Base-by-base conservation (phyloP, 495 filamentous ascomycete species). In the Oleoguttula mirabilis region DNA sequence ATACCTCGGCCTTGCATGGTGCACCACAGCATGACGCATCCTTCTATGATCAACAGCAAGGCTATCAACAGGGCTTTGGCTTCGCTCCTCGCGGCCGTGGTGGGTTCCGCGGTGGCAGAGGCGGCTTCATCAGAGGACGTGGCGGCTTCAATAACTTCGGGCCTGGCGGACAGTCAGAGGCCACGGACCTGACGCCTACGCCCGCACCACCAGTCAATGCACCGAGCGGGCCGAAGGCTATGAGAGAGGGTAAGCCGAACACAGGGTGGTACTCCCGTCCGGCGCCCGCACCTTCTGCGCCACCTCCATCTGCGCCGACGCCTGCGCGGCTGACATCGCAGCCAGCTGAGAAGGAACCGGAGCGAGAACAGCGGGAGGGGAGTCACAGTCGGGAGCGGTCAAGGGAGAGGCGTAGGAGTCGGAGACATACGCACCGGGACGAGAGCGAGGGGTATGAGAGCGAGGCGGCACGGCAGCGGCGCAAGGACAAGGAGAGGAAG, bases 191-290 rank as follows among this genome's bases (percentile, higher is more conserved):
- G 7, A 37, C 41, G 10, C 38, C 33, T 16, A 25, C 40, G 22
- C 43, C 45, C 5, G 48, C 52, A 17, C 48, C 52, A 10, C 52
- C 52, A 0, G 22, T 47, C 21, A 52, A 50, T 60, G 90, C 90
- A 20, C 90, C 90, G 21, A 90, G 80, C 38, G 90, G 85, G 1
- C 90, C 90, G 2, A 87, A 90, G 61, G 90, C 92, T 14, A 86
- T 96, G 78, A 68, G 92, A 48, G 76, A 88, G 55, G 87, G 88
- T 14, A 70, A 79, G 16, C 79, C 82, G 38, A 88, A 87, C 60
- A 42, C 58, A 57, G 36, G 57, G 56, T 39, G 51, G 52, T 52
- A 20, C 56, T 62, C 45, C 41, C 56, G 15, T 54, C 47, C 39
- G 41, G 46, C 8, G 21, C 35, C 47, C 14, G 39, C 33, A 6